Percentiles rank a stretch among this genome's conserved stretches.
Conservation (phyloP, 2,329 filamentous ascomycete species). For the Pseudogymnoascus sp. region DNA sequence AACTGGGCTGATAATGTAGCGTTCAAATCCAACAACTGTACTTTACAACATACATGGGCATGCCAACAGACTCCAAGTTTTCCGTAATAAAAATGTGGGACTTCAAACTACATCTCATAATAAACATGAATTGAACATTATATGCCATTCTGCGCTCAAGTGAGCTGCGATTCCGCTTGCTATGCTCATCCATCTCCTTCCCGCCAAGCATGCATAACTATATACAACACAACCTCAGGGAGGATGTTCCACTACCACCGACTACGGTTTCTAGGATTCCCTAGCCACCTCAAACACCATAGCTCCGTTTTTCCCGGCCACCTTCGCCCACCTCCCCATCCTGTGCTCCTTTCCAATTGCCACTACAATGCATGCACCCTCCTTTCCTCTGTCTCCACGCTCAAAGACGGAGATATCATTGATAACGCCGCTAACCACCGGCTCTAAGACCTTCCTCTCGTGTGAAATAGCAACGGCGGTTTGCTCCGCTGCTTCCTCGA, state of each 20-base stretch:
- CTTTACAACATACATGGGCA: neutral
- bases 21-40: slow-evolving; percentile 8
- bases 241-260: neutral
- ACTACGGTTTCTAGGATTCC: neutral
- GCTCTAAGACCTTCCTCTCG: slow-evolving; percentile 18
- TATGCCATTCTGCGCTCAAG: slow-evolving; percentile 5
- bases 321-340: slow-evolving; percentile 71
- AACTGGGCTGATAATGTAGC: neutral
- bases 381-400: slow-evolving; percentile 65
- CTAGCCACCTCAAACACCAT: slow-evolving; percentile 69
- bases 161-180: slow-evolving; percentile 6
- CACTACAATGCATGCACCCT: slow-evolving; percentile 77
- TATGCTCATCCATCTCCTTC: slow-evolving; percentile 9
- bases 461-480: neutral
- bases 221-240: neutral
- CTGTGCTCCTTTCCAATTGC: slow-evolving; percentile 81
- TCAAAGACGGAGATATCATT: slow-evolving; percentile 88
- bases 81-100: neutral
- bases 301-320: slow-evolving; percentile 69
- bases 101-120: neutral
- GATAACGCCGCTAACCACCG: slow-evolving; percentile 56
- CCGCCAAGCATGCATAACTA: slow-evolving; percentile 13
- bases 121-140: neutral
- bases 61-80: neutral
- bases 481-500: neutral